Percentiles rank a stretch among this genome's conserved stretches.
phyloP scores from a whole-genome alignment of 495 filamentous ascomycete genomes.

The Talaromyces trachyspermus region DNA sequence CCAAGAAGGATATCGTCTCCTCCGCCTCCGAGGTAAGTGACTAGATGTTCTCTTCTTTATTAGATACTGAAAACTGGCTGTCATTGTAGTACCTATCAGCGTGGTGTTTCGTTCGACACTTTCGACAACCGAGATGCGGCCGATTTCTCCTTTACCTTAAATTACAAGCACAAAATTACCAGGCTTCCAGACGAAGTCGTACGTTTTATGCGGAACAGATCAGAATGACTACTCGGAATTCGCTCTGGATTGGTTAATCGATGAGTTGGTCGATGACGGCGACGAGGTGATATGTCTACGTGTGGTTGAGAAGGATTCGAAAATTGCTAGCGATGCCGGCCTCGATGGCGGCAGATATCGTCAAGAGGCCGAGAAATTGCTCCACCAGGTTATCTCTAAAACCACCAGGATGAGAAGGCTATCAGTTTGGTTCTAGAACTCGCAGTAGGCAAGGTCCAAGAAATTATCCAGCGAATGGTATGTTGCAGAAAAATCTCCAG shows the following conservation, averaged over 20 bases:
- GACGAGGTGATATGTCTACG: slow-evolving; percentile 93
- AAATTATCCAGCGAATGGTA: slow-evolving; percentile 90
- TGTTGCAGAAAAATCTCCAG: too few species aligned
- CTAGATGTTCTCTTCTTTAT: background rate
- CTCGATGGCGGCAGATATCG: slow-evolving; percentile 71
- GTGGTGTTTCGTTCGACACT: slow-evolving; percentile 84
- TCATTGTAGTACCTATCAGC: slow-evolving; percentile 39
- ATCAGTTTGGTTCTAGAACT: slow-evolving; percentile 87
- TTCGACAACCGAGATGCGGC: slow-evolving; percentile 78
- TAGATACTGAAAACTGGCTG: slow-evolving; percentile 1
- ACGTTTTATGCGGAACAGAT: slow-evolving; percentile 93
- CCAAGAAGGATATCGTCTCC: slow-evolving; percentile 18
- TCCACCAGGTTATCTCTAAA: slow-evolving; percentile 80
- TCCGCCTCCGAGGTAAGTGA: slow-evolving; percentile 21
- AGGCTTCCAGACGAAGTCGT: slow-evolving; percentile 71
- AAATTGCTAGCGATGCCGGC: slow-evolving; percentile 57
- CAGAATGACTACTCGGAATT: slow-evolving; percentile 94
- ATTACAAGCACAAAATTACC: slow-evolving; percentile 88
- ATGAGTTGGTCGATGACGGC: slow-evolving; percentile 92
- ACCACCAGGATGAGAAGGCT: slow-evolving; percentile 65
- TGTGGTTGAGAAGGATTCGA: slow-evolving; percentile 80
- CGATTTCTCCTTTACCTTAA: slow-evolving; percentile 76
- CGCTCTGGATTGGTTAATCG: slow-evolving; percentile 88
- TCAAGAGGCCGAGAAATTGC: slow-evolving; percentile 65
- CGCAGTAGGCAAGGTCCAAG: slow-evolving; percentile 83